Evolutionary conservation across 2,329 filamentous ascomycete species (phyloP), one percentile per base, ranked within the genome.

Genomic region (Penicillium sp.): DNA sequence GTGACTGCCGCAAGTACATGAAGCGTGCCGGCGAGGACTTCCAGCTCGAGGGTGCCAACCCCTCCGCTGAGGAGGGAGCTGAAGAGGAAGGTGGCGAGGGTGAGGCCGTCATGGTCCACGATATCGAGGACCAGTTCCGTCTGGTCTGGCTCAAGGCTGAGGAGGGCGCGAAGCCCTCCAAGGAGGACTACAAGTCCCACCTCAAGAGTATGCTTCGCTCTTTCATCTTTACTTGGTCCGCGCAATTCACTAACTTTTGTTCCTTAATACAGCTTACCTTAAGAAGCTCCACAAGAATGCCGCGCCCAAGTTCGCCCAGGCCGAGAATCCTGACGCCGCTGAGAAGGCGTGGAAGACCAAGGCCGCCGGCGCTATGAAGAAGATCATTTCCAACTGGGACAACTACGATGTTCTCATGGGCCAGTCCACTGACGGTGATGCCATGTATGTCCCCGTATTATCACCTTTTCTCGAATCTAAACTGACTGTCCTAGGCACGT

Each of bases 401-500:
- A 90, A 97, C 82, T 96, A 88, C 77, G 93, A 97, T 77, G 93
- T 97, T 79, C 89, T 89, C 79, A 90, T 89, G 68, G 92, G 93
- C 80, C 87, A 94, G 82, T 88, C 86, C 68, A 95, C 96, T 90
- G 85, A 95, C 79, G 87, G 89, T 68, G 90, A 96, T 71, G 92
- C 88, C 81, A 96, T 97, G 94, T 94, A 81, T 71, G 89, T 84
- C 52, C 34, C 57, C 18, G 18, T 18, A 18, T 18, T 18, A 18
- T 18, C 18, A 18, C 18, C 18, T 18, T 18, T 18, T 18, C 18
- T 18, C 18, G 18, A 18, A 18, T 18, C 18, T 18, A 18, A 13
- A 44, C 21, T 46, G 4, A 39, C n/a, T 18, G 16, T 31, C 48
- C 27, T 61, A 92, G 89, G 86, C 82, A 96, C 68, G 82, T 92